Conservation (phyloP, 169 alveolate genomes). For the Plasmodium billcollinsi region DNA sequence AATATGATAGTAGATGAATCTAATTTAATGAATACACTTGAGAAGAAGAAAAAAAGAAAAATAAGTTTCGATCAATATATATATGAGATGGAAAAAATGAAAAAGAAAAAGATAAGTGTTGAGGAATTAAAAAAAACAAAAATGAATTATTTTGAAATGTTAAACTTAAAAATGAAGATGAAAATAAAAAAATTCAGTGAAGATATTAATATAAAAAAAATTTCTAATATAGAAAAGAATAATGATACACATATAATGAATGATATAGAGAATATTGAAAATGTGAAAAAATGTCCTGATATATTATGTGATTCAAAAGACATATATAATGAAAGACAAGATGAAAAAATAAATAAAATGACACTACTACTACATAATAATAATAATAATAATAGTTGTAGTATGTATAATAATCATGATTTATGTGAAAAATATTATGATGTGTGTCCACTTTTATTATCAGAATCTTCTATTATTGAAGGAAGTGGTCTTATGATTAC, state of each 20-base stretch:
- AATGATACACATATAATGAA: not conserved
- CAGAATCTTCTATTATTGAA: constrained; percentile 15
- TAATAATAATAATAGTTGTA: not conserved
- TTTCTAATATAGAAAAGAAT: not conserved
- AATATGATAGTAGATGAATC: constrained; percentile 66
- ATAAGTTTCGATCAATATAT: constrained; percentile 56
- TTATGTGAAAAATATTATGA: constrained; percentile 4
- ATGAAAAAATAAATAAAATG: not conserved
- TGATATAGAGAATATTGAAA: not conserved
- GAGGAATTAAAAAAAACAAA: constrained; percentile 28
- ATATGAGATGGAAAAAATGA: constrained; percentile 30
- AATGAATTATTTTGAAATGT: constrained; percentile 32
- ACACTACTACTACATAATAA: not conserved
- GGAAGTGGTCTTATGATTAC: constrained; percentile 65
- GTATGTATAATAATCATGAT: not conserved
- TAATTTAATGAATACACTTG: not conserved
- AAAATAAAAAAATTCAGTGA: constrained; percentile 12
- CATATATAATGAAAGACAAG: not conserved
- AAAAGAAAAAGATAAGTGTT: constrained; percentile 26
- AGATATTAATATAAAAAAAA: not conserved
- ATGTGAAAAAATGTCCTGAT: not conserved
- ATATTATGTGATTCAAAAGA: too few relatives aligned
- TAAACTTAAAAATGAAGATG: constrained; percentile 24
- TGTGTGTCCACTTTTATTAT: constrained; percentile 36
- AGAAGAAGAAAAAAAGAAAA: constrained; percentile 23